phyloP scores from a whole-genome alignment of 2,329 filamentous ascomycete genomes.

The Pseudomassariella vexata region DNA sequence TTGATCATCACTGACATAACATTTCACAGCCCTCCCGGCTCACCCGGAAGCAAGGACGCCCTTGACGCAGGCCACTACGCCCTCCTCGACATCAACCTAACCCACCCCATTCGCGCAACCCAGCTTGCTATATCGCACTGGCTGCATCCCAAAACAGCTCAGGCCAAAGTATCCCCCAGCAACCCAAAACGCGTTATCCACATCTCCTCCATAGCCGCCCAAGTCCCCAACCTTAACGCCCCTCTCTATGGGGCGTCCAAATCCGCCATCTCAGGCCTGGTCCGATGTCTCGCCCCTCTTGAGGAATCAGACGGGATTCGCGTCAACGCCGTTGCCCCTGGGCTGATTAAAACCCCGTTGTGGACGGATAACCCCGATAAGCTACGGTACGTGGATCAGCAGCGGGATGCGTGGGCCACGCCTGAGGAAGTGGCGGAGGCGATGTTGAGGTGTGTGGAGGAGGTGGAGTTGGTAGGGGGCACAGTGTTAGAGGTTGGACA shows the following conservation, averaged over 20 bases:
- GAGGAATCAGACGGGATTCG: conserved; percentile 27
- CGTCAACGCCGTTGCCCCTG: conserved; percentile 38
- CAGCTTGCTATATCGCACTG: conserved; percentile 34
- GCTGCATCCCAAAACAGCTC: conserved; percentile 18
- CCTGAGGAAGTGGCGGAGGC: conserved; percentile 35
- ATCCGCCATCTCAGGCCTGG: conserved; percentile 31
- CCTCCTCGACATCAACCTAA: conserved; percentile 34
- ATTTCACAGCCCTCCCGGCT: conserved; percentile 26
- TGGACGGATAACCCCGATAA: conserved; percentile 41
- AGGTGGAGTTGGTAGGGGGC: conserved; percentile 27
- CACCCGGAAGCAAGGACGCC: conserved; percentile 24
- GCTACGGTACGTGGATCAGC: conserved; percentile 26
- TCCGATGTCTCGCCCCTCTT: conserved; percentile 31
- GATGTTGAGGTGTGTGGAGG: conserved; percentile 34
- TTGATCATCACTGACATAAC: background rate
- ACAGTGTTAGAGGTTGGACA: conserved; percentile 35
- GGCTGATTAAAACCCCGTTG: conserved; percentile 36
- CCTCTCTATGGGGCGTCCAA: conserved; percentile 36
- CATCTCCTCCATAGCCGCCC: conserved; percentile 30
- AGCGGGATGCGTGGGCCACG: conserved; percentile 32
- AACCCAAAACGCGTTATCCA: conserved; percentile 32
- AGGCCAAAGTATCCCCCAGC: conserved; percentile 7
- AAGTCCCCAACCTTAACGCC: conserved; percentile 24
- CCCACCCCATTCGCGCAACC: conserved; percentile 33
- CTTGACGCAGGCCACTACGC: conserved; percentile 24